phyloP scores from a whole-genome alignment of 169 alveolate genomes.

The Condylostoma magnum region DNA sequence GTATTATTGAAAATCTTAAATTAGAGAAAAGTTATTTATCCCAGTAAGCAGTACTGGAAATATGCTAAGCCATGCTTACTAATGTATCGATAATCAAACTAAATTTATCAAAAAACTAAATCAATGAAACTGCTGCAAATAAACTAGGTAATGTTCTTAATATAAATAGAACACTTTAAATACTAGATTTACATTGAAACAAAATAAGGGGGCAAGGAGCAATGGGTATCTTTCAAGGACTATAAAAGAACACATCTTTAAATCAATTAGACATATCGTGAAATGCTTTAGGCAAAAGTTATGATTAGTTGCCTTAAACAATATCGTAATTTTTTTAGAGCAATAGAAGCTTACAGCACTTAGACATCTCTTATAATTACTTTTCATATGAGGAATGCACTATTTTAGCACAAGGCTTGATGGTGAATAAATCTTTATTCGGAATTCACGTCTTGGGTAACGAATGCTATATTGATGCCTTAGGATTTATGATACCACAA shows the following conservation, averaged over 20 bases:
- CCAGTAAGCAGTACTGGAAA: constrained; percentile 30
- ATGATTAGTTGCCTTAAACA: constrained; percentile 18
- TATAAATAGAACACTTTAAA: constrained; percentile 30
- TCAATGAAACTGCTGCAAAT: constrained; percentile 30
- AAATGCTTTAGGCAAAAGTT: constrained; percentile 45
- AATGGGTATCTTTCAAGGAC: constrained; percentile 37
- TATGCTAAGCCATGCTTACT: constrained; percentile 31
- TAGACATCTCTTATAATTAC: constrained; percentile 45
- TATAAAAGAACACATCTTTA: constrained; percentile 31
- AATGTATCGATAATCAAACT: constrained; percentile 27
- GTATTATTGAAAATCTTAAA: constrained; percentile 35
- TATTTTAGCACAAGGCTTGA: constrained; percentile 30
- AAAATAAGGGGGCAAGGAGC: constrained; percentile 32
- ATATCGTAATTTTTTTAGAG: constrained; percentile 20
- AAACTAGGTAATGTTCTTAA: constrained; percentile 25
- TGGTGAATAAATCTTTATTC: constrained; percentile 38
- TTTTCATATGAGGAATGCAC: constrained; percentile 34
- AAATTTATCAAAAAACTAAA: constrained; percentile 39
- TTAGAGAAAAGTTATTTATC: constrained; percentile 33
- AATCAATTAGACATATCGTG: constrained; percentile 45
- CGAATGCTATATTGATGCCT: constrained; percentile 39
- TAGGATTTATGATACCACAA: constrained; percentile 32
- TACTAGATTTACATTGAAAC: constrained; percentile 40
- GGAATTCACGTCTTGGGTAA: constrained; percentile 52
- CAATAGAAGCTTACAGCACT: constrained; percentile 31